Evolutionary conservation across 345 rosid genomes (phyloP), one percentile per base, ranked within the genome.

Genomic region (Adansonia digitata): DNA sequence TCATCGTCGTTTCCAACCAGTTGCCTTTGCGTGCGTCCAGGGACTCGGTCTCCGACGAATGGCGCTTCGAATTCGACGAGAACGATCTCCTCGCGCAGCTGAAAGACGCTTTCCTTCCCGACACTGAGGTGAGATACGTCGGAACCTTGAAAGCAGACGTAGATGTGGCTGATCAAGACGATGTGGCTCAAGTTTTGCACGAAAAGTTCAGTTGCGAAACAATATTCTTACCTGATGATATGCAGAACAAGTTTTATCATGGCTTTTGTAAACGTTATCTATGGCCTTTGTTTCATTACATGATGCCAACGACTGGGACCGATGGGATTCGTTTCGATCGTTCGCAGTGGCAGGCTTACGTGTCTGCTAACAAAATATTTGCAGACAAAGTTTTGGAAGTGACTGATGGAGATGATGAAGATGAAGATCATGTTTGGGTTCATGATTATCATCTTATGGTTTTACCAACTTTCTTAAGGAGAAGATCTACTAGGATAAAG

Each of bases 241-340:
- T 85, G 80, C 77, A 79, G 63, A 71, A 59, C 77, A 85, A 59
- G 84, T 93, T 80, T 77, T 93, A 93, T 35, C 98, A 93, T 42
- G 98, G 98, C 0, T 91, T 91, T 52, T 93, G 98, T 27, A 93
- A 93, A 79, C 98, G 89, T 79, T 91, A 91, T 64, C 89, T 93
- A 12, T 93, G 98, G 98, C 98, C 94, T 27, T 71, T 89, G 82
- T 84, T 93, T 77, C 98, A 93, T 72, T 93, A 89, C 71, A 85
- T 88, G 81, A 46, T 88, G 42, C 96, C 97, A 5, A 70, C 82
- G 80, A 79, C 90, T 27, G 82, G 86, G 39, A 79, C 82, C 49
- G 86, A 84, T 37, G 88, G 91, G 10, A 87, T 82, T 0, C 85
- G 88, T 26, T 93, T 87, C 66, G 88, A 82, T 73, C 81, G 83